Evolutionary conservation across 2,329 filamentous ascomycete species (phyloP), one percentile per base, ranked within the genome.

Genomic region (Colletotrichum musicola): DNA sequence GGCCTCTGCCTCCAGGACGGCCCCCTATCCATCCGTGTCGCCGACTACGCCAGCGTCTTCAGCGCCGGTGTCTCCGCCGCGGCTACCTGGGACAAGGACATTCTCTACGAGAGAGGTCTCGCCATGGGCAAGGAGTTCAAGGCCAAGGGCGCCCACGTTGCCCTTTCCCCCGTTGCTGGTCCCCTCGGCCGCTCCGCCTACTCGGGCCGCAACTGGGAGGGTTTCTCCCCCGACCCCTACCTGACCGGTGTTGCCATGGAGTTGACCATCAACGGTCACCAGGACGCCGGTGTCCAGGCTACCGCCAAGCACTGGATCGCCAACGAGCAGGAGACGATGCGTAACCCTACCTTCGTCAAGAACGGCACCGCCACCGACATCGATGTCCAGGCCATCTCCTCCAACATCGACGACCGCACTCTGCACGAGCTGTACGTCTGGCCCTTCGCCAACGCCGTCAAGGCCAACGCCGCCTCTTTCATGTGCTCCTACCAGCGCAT

Each of bases 91-190:
- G 92, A 95, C 78, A 90, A 89, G 68, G 82, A 86, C 9, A 85
- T 95, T 50, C 89, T 92, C 66, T 81, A 82, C 71, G 75, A 76
- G 49, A 72, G 81, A 60, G 80, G 78, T 20, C 73, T 74, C 63
- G 82, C 81, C 56, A 81, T 85, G 81, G 83, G 81, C 18, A 51
- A 76, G 56, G 93, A 95, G 78, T 90, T 92, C 76, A 88, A 85
- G 72, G 89, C 80, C 71, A 95, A 95, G 81, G 92, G 92, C 65
- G 85, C 92, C 22, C 91, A 94, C 75, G 82, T 94, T 30, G 87
- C 89, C 71, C 84, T 94, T 27, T 74, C 90, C 1, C 80, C 82
- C 13, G 79, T 82, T 20, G 74, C 75, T 14, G 81, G 81, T 1
- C 82, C 84, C 18, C 78, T 85, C 16, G 84, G 82, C 16, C 78